These are phyloP conservation scores for Rhinocladiella mackenziei DNA, from an alignment of 2,329 filamentous ascomycete species.

Conservation along the genomic window DNA sequence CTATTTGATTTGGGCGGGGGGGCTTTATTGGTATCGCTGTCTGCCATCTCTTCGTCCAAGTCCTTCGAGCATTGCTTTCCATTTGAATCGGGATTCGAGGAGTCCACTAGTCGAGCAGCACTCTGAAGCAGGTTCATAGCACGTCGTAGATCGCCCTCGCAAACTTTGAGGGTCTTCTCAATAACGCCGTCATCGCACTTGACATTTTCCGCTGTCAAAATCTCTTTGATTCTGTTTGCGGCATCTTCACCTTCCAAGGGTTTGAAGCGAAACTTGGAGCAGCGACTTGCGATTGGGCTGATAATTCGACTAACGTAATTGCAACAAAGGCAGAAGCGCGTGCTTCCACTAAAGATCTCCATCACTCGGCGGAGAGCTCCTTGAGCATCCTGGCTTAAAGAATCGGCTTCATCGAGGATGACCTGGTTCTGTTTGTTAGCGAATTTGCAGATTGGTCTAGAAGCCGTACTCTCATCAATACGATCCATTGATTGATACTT, in stretches of 20 bases:
- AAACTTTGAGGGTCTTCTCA: conserved; percentile 78
- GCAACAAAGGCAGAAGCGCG: conserved; percentile 93
- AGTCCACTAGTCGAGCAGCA: conserved; percentile 81
- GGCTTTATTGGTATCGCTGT: conserved; percentile 33
- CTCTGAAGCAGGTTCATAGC: conserved; percentile 96
- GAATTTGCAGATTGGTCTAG: too few species aligned
- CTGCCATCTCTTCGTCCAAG: conserved; percentile 58
- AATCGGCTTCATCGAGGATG: conserved; percentile 91
- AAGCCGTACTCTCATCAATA: too few species aligned
- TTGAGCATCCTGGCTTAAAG: conserved; percentile 96
- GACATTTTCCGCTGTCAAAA: conserved; percentile 75
- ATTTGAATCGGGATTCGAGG: conserved; percentile 41
- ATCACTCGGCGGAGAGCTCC: conserved; percentile 88
- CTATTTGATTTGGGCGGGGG: conserved; percentile 29
- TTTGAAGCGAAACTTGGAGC: conserved; percentile 97
- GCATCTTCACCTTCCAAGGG: conserved; percentile 84
- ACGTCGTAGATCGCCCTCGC: conserved; percentile 90
- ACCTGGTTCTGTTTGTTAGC: conserved; percentile 38
- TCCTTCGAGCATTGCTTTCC: conserved; percentile 45
- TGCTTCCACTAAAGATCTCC: conserved; percentile 97
- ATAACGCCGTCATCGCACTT: conserved; percentile 71
- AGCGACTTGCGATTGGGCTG: conserved; percentile 86
- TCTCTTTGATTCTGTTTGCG: conserved; percentile 71
- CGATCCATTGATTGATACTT: neutral
- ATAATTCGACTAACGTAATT: conserved; percentile 99